A percentile compares a stretch with the other conserved stretches of the same genome.
Conservation (phyloP, 805 yeast genomes). For the Huiozyma naganishii region DNA sequence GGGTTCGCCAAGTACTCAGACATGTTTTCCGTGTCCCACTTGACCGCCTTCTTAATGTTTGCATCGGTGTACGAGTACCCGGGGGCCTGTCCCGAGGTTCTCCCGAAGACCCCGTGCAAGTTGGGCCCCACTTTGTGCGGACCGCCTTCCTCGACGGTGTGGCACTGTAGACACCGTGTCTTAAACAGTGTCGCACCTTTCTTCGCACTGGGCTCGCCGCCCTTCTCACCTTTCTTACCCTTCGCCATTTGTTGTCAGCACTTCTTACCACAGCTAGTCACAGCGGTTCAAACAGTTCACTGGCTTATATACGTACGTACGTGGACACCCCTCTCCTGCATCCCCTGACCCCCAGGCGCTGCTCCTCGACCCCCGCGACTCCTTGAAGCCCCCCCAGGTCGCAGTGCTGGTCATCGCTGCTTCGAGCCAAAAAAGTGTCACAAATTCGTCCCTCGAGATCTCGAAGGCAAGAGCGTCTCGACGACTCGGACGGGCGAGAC, state of each 20-base stretch:
- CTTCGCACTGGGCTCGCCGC: slow-evolving; percentile 35
- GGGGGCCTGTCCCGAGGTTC: slow-evolving; percentile 81
- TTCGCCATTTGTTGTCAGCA: too few species aligned
- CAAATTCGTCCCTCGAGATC: neutral
- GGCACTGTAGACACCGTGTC: slow-evolving; percentile 98
- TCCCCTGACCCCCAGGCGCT: too few species aligned
- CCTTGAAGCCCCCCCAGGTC: too few species aligned
- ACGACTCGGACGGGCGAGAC: neutral
- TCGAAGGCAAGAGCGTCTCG: neutral
- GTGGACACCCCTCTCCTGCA: too few species aligned
- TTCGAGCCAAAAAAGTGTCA: neutral
- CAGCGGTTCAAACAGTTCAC: too few species aligned
- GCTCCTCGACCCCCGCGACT: too few species aligned
- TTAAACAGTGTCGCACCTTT: slow-evolving; percentile 98
- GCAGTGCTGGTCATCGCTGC: neutral
- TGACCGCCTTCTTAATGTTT: slow-evolving; percentile 89
- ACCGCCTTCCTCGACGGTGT: slow-evolving; percentile 91
- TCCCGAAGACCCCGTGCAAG: slow-evolving; percentile 88
- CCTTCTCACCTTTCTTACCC: neutral
- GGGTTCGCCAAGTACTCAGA: slow-evolving; percentile 97
- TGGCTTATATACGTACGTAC: neutral
- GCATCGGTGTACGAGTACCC: slow-evolving; percentile 98
- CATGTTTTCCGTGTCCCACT: slow-evolving; percentile 81
- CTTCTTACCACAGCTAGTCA: too few species aligned
- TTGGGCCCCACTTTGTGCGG: slow-evolving; percentile 99